Percentiles rank a stretch among this genome's conserved stretches.
These are phyloP conservation scores for Collybia sordida DNA, from an alignment of 768 basidiomycete species.

Conservation along the genomic window DNA sequence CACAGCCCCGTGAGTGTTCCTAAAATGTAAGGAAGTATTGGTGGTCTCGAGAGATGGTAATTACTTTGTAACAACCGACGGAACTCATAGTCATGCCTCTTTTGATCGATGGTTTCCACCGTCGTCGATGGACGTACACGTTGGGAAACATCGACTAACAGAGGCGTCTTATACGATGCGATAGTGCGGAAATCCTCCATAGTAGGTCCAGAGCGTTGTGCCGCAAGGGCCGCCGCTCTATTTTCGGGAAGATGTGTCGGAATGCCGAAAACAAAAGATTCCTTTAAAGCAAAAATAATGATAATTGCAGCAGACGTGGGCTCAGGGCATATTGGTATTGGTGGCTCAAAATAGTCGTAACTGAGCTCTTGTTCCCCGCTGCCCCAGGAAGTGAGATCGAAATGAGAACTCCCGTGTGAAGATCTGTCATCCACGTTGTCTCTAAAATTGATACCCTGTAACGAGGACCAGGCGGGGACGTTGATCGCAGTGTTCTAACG, in stretches of 20 bases:
- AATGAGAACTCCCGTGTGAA: not conserved
- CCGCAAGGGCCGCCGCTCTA: conserved; percentile 42
- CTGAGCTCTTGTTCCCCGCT: not conserved
- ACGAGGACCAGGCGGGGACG: not conserved
- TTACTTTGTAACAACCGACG: conserved; percentile 8
- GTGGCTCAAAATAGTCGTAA: conserved; percentile 4
- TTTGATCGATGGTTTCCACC: conserved; percentile 26
- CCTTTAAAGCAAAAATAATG: conserved; percentile 51
- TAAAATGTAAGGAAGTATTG: conserved; percentile 33
- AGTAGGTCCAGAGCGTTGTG: conserved; percentile 50
- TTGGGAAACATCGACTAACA: conserved; percentile 41
- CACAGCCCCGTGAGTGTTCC: conserved; percentile 55
- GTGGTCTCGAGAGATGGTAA: conserved; percentile 18
- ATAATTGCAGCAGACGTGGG: conserved; percentile 47
- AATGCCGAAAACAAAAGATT: conserved; percentile 39
- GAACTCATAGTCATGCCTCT: conserved; percentile 28
- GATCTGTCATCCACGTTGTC: not conserved
- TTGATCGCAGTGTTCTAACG: not conserved
- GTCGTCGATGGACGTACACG: conserved; percentile 1
- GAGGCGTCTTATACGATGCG: conserved; percentile 40
- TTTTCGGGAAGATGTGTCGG: conserved; percentile 53
- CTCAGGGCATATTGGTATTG: conserved; percentile 29
- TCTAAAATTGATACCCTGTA: too few relatives aligned
- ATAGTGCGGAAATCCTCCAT: conserved; percentile 49
- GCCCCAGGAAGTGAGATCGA: not conserved